Base-by-base conservation (phyloP, 768 basidiomycete genomes). In the Naganishia randhawae region DNA sequence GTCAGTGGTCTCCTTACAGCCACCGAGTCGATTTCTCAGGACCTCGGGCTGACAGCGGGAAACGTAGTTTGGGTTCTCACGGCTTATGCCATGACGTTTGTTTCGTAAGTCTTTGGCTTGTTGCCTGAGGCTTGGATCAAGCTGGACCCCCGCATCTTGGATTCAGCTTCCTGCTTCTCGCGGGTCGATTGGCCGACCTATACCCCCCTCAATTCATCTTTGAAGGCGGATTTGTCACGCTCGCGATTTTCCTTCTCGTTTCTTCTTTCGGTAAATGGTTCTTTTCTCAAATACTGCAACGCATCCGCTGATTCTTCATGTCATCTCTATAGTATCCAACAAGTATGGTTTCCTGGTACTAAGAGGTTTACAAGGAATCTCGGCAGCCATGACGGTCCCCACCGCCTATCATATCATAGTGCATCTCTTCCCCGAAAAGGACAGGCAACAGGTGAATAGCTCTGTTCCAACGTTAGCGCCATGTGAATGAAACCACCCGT, bases 271-370 rank as follows among this genome's bases (percentile, higher is more conserved):
- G 55, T 62, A 48, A 3, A 54, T 35, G 22, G 9, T 6, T 51
- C 11, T 2, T 33, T 6, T 51, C 13, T 27, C 37, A 39, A 39
- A 39, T 39, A 14, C 37, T 39, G 37, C 37, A 39, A 39, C 7
- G 14, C 37, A 39, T 39, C 37, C 37, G 37, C 37, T 39, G 8
- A 39, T 39, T 39, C 37, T 14, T 39, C 37, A 39, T 39, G 37
- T 22, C 53, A 22, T 57, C 42, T 33, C n/a, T 31, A 27, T 74
- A 65, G 77, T 74, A 33, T 51, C 65, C 17, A 77, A 81, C 72
- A 83, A 84, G 71, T 82, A 85, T 57, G 80, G 77, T 0, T 77
- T 87, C 51, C 80, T 86, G 45, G 79, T 85, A 50, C 73, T 87
- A 0, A 81, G 86, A 71, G 85, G 83, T 2, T 53, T 86, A 11